Conservation (phyloP, 1,284 basidiomycete species). For the Apiotrichum gracile region DNA sequence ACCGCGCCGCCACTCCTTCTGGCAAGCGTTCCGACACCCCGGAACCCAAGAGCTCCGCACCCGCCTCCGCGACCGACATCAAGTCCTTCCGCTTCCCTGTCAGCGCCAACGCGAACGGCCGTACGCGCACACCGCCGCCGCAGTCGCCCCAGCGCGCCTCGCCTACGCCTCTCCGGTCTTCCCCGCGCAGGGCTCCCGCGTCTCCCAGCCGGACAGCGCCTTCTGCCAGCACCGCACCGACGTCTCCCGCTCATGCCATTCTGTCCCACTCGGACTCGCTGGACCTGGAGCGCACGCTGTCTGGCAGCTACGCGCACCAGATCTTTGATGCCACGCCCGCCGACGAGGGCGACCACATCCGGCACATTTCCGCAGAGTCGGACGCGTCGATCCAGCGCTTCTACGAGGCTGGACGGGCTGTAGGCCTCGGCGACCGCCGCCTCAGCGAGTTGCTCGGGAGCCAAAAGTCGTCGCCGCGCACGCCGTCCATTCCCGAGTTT, state of each 20-base stretch:
- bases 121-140: neutral
- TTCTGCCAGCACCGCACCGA: neutral
- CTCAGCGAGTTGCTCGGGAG: constrained; percentile 34
- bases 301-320: neutral
- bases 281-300: neutral
- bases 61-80: no score
- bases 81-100: neutral
- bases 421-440: constrained; percentile 33
- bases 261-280: no score
- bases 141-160: neutral
- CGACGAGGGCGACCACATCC: neutral
- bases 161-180: neutral
- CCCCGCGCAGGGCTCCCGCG: neutral
- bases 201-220: no score
- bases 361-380: neutral
- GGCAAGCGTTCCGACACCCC: no score
- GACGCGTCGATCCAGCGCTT: constrained; percentile 22
- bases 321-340: neutral
- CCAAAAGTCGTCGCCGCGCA: constrained; percentile 14
- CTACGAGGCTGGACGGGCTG: constrained; percentile 33
- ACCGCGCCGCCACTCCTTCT: no score
- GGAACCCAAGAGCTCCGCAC: no score
- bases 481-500: neutral
- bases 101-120: neutral
- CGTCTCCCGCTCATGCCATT: neutral